Evolutionary conservation across 306 rosid genomes (phyloP), one percentile per base, ranked within the genome.

Genomic region (Elaeagnus macrophylla): DNA sequence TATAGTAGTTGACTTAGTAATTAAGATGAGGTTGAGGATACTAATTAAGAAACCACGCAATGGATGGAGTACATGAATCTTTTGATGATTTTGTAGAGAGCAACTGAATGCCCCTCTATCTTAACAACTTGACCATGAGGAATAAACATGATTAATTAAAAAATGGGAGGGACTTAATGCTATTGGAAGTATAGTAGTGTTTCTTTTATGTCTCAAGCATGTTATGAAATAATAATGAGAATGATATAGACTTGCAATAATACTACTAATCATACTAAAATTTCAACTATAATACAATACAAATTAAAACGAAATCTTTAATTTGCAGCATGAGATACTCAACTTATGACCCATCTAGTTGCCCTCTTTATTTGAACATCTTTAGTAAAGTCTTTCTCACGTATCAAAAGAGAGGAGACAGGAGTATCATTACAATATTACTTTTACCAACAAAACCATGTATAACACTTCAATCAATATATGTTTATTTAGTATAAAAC

Each of bases 161-260:
- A 12, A 39, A 11, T 32, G 50, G 42, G 46, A 37, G 41, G 43
- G 56, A 16, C 41, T 17, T 14, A 45, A 37, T 7, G 47, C 62
- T 55, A 58, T 18, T 37, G 18, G 59, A 61, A 59, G 46, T 60
- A 59, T 53, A n/a, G 47, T 60, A 47, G 47, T 61, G 57, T 65
- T 57, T 68, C 67, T 67, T 65, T 73, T 62, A 66, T 66, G 67
- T 73, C 72, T 65, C 62, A 66, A 60, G 94, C 94, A 81, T 84
- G 95, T 81, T 66, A 74, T 68, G 84, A 67, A 74, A 68, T 72
- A 51, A 49, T 68, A 51, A 71, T 49, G 57, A 63, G 52, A 48
- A 66, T 63, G 60, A 71, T 71, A 70, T n/a, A 46, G 71, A 65
- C 69, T 67, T 65, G 68, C 65, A 77, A 69, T 80, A 58, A 64